A percentile compares a stretch with the other conserved stretches of the same genome.
Evolutionary conservation across 78 protist species (phyloP).

Genomic region (Planoprotostelium fungivorum): DNA sequence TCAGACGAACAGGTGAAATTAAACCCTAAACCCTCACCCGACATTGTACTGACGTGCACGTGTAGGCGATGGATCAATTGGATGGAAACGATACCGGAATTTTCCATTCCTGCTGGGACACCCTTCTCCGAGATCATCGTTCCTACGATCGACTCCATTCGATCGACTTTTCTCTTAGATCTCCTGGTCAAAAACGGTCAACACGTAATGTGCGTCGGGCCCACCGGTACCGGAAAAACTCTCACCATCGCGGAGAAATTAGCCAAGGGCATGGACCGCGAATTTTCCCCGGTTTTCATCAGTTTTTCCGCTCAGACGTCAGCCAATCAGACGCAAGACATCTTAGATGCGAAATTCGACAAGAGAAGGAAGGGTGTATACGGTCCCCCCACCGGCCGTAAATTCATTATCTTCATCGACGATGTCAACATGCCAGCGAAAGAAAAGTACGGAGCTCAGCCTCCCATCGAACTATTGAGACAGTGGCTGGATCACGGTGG

Average conservation of each 20-base stretch:
- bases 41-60: background rate
- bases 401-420: conserved; percentile 69
- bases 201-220: conserved; percentile 72
- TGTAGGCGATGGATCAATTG: conserved; percentile 71
- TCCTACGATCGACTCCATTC: conserved; percentile 84
- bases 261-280: conserved; percentile 16
- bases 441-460: conserved; percentile 76
- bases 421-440: conserved; percentile 84
- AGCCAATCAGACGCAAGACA: conserved; percentile 70
- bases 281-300: conserved; percentile 25
- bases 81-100: conserved; percentile 47
- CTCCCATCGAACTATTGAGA: conserved; percentile 78
- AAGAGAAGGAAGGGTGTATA: conserved; percentile 49
- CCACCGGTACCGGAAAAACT: conserved; percentile 89
- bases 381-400: conserved; percentile 70
- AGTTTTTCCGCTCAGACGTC: conserved; percentile 78
- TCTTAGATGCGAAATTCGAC: conserved; percentile 60
- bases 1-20: background rate
- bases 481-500: conserved; percentile 72
- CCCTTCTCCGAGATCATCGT: conserved; percentile 66
- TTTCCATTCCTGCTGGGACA: background rate
- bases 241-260: conserved; percentile 51
- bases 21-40: background rate
- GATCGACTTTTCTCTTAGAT: conserved; percentile 59
- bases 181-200: conserved; percentile 15